These are phyloP conservation scores for Flaveria floridana DNA, from an alignment of 140 eudicot genomes.

Conservation along the genomic window DNA sequence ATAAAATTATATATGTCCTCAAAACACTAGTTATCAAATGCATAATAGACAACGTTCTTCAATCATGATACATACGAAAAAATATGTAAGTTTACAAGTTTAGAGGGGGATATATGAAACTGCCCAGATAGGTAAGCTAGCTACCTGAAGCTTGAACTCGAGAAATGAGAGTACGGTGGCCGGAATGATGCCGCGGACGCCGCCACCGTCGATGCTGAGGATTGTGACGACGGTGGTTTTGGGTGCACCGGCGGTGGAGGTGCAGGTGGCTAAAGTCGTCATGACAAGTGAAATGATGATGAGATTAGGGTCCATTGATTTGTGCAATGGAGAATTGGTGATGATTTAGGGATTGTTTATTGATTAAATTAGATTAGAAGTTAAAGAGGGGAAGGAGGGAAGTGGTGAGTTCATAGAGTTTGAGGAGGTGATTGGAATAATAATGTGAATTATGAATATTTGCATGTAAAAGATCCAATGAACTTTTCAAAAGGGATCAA, in stretches of 20 bases:
- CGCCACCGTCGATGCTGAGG: constrained; percentile 73
- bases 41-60: too few species aligned
- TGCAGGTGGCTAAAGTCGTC: constrained; percentile 13
- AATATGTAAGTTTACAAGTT: neutral
- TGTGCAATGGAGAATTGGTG: neutral
- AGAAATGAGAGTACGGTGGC: constrained; percentile 54
- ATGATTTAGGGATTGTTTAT: neutral
- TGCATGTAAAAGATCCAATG: neutral
- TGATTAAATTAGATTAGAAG: neutral
- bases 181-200: constrained; percentile 64
- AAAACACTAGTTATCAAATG: too few species aligned
- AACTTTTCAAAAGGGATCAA: too few species aligned
- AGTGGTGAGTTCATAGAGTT: constrained; percentile 17
- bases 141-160: constrained; percentile 61
- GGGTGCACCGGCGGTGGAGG: constrained; percentile 14
- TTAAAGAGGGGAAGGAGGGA: constrained; percentile 28
- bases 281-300: constrained; percentile 27
- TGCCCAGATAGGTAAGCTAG: neutral
- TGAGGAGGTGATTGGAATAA: neutral
- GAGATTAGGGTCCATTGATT: constrained; percentile 23
- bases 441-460: constrained; percentile 2
- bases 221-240: constrained; percentile 40
- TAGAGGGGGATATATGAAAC: too few species aligned
- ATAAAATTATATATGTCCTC: too few species aligned
- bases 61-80: too few species aligned